Conservation (phyloP, 2,329 filamentous ascomycete species). For the Aureobasidium sp. region DNA sequence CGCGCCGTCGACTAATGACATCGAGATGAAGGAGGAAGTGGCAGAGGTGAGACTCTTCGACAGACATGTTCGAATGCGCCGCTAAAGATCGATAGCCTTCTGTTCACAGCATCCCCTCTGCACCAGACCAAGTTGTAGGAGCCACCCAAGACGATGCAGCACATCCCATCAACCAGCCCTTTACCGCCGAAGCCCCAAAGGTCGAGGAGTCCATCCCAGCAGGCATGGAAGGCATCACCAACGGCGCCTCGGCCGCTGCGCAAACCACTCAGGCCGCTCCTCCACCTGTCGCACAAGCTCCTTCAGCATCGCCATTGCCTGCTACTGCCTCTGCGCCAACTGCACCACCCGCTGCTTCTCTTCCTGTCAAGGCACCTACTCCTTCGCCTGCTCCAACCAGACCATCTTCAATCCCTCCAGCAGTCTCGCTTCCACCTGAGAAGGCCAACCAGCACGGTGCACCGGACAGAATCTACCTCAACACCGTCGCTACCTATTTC, state of each 20-base stretch:
- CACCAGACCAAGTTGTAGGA: conserved; percentile 14
- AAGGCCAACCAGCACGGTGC: conserved; percentile 38
- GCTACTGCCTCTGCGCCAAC: conserved; percentile 5
- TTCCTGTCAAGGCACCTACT: conserved; percentile 8
- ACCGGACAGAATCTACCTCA: conserved; percentile 41
- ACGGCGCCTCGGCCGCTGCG: neutral
- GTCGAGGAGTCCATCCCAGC: neutral
- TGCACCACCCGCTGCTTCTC: conserved; percentile 4
- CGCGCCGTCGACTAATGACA: conserved; percentile 17
- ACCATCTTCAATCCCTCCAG: conserved; percentile 20
- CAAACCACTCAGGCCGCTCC: neutral
- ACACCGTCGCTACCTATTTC: conserved; percentile 41
- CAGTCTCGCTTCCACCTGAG: conserved; percentile 21
- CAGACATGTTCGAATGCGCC: neutral
- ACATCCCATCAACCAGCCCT: neutral
- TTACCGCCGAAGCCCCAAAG: neutral
- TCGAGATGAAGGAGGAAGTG: conserved; percentile 29
- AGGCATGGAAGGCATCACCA: neutral
- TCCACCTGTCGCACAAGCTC: conserved; percentile 3
- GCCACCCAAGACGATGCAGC: neutral
- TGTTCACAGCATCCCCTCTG: neutral
- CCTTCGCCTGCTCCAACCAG: conserved; percentile 22
- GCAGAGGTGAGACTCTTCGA: conserved; percentile 17
- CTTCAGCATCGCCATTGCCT: conserved; percentile 3
- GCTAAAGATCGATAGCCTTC: neutral